Evolutionary conservation across 1,284 basidiomycete species (phyloP).

Genomic region (Pisolithus thermaeus): DNA sequence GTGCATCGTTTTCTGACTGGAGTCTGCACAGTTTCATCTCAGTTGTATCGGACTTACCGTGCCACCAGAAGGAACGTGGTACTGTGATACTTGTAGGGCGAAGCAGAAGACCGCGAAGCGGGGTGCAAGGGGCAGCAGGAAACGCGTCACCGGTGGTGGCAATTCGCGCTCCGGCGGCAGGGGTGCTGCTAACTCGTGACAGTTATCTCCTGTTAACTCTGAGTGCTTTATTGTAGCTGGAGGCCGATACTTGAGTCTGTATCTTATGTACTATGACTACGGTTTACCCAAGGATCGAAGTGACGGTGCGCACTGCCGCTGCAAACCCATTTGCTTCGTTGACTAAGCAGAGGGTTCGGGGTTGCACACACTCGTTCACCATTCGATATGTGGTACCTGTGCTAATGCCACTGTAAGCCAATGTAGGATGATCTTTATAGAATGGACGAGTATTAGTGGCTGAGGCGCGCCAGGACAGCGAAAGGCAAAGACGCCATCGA

Average conservation of each 20-base stretch:
- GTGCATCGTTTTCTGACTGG: conserved; percentile 3
- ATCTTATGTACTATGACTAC: neutral
- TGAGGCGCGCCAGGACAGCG: too few relatives aligned
- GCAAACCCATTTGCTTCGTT: too few relatives aligned
- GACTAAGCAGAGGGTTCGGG: too few relatives aligned
- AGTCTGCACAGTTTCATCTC: conserved; percentile 72
- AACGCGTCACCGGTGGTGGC: conserved; percentile 30
- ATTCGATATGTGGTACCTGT: too few relatives aligned
- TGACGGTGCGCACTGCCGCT: too few relatives aligned
- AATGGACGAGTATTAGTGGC: too few relatives aligned
- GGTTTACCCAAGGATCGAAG: neutral
- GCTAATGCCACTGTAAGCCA: too few relatives aligned
- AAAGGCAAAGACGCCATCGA: too few relatives aligned
- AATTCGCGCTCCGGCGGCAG: conserved; percentile 27
- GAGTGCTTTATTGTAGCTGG: conserved; percentile 23
- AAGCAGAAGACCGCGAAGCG: conserved; percentile 40
- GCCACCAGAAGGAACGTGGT: conserved; percentile 78
- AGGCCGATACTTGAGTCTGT: neutral
- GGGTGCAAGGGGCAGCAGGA: conserved; percentile 28
- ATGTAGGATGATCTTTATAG: too few relatives aligned
- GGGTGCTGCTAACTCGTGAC: conserved; percentile 24
- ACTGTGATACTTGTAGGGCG: conserved; percentile 62
- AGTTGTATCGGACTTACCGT: conserved; percentile 69
- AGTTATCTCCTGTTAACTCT: conserved; percentile 5
- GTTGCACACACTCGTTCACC: too few relatives aligned